Percentiles rank a stretch among this genome's conserved stretches.
phyloP scores from a whole-genome alignment of 352 stramenopile species.

The Globisporangium heterothallicum region DNA sequence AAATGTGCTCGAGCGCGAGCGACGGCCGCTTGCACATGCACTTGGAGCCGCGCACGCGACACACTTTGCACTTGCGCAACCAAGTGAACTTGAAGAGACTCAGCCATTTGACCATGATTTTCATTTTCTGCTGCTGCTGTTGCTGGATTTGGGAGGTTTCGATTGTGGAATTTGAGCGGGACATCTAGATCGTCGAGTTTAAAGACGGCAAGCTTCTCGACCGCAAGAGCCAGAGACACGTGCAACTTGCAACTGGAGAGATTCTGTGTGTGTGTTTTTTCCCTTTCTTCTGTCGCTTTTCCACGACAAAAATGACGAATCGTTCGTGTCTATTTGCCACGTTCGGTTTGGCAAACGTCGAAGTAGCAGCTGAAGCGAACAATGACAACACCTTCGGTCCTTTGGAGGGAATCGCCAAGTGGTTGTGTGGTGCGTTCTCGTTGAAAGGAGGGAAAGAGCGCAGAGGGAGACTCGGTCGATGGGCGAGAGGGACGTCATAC shows the following conservation, averaged over 20 bases:
- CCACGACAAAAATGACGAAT: too few relatives aligned
- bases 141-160: neutral
- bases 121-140: constrained; percentile 25
- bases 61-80: constrained; percentile 62
- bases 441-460: too few relatives aligned
- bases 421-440: neutral
- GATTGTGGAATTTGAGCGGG: neutral
- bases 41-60: constrained; percentile 53
- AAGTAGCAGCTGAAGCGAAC: too few relatives aligned
- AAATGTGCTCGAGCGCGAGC: constrained; percentile 73
- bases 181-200: too few relatives aligned
- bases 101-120: constrained; percentile 50
- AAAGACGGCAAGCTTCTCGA: too few relatives aligned
- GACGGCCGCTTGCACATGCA: constrained; percentile 66
- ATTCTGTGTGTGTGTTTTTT: neutral
- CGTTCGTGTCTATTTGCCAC: neutral
- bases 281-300: neutral
- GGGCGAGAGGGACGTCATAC: neutral
- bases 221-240: neutral
- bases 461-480: neutral
- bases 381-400: neutral
- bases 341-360: neutral
- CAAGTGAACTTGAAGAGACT: constrained; percentile 61
- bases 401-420: neutral
- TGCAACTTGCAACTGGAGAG: too few relatives aligned